Evolutionary conservation across 1,284 basidiomycete genomes (phyloP).

Genomic region (Cutaneotrichosporon arboriforme): DNA sequence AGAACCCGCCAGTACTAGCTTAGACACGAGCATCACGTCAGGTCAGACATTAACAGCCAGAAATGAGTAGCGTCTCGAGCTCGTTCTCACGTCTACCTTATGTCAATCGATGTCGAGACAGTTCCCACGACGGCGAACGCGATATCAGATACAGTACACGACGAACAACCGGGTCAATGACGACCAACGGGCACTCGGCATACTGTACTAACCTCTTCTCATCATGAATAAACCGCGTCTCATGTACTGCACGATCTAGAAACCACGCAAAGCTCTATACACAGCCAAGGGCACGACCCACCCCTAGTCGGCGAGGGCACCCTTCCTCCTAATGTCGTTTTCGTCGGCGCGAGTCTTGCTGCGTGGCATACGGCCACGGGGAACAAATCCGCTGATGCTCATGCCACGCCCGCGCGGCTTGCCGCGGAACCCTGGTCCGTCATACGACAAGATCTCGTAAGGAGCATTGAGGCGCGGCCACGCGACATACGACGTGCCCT

Average conservation of each 20-base stretch:
- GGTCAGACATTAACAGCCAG: too few relatives aligned
- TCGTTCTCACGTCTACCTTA: too few relatives aligned
- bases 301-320: slow-evolving; percentile 44
- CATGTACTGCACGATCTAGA: neutral
- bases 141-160: too few relatives aligned
- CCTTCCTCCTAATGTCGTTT: slow-evolving; percentile 46
- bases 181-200: too few relatives aligned
- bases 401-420: slow-evolving; percentile 69
- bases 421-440: slow-evolving; percentile 77
- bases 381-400: slow-evolving; percentile 43
- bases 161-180: too few relatives aligned
- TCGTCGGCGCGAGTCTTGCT: slow-evolving; percentile 22
- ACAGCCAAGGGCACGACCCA: neutral
- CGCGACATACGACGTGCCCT: slow-evolving; percentile 66
- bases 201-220: too few relatives aligned
- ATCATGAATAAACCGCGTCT: neutral
- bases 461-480: slow-evolving; percentile 88
- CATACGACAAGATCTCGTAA: slow-evolving; percentile 77
- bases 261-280: neutral
- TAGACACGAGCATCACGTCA: too few relatives aligned
- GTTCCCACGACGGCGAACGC: too few relatives aligned
- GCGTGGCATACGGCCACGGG: slow-evolving; percentile 39
- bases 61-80: too few relatives aligned
- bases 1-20: too few relatives aligned
- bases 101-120: too few relatives aligned